Evolutionary conservation across 75 land plant species (phyloP).

Genomic region (Picea glauca): DNA sequence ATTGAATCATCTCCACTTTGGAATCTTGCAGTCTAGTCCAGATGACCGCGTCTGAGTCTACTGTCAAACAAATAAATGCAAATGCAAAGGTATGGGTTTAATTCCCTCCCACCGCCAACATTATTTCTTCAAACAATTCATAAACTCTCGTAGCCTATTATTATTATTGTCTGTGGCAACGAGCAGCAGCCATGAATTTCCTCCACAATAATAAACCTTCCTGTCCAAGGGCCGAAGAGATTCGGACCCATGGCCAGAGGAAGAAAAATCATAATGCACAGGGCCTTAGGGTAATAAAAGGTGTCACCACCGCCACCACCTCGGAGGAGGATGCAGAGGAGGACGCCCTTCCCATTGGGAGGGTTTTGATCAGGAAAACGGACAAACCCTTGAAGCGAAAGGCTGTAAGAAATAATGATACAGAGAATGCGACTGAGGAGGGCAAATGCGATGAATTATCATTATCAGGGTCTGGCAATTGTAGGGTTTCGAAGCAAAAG

Average conservation of each 20-base stretch:
- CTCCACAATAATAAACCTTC: not conserved
- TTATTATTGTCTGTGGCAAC: not conserved
- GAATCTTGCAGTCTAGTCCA: not conserved
- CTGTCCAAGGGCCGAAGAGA: not conserved
- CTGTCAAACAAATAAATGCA: not conserved
- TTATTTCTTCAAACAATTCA: not conserved
- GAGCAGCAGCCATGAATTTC: conserved; percentile 1
- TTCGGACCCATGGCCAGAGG: not conserved
- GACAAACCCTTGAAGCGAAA: conserved; percentile 5
- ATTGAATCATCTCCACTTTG: not conserved
- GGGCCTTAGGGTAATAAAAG: not conserved
- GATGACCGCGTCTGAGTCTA: not conserved
- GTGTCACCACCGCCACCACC: not conserved
- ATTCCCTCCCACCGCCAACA: not conserved
- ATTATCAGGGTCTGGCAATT: not conserved
- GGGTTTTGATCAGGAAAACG: not conserved
- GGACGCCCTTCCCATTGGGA: conserved; percentile 9
- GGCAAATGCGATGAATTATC: not conserved
- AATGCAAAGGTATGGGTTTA: conserved; percentile 10
- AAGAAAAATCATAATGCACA: not conserved
- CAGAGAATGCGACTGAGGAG: not conserved
- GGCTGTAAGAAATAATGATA: not conserved
- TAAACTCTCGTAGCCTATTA: not conserved
- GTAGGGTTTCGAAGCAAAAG: conserved; percentile 1
- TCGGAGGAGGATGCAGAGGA: conserved; percentile 5